These are phyloP conservation scores for Cucumis hystrix DNA, from an alignment of 306 rosid species.

Conservation along the genomic window DNA sequence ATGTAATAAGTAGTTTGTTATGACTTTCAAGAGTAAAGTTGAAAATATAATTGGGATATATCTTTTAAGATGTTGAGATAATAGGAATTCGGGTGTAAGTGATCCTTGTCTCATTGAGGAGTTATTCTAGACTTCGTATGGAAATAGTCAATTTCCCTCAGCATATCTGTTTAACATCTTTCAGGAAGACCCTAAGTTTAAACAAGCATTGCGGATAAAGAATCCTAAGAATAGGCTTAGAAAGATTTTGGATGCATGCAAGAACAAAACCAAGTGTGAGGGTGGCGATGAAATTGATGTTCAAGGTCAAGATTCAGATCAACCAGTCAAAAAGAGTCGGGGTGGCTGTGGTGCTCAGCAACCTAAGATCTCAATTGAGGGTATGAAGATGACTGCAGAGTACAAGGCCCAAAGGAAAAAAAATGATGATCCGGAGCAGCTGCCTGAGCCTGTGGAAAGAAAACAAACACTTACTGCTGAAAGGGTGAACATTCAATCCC, in stretches of 20 bases:
- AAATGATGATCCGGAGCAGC: constrained; percentile 87
- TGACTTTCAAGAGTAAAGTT: not conserved
- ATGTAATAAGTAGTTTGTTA: not conserved
- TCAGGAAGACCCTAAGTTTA: constrained; percentile 85
- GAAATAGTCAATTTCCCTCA: not conserved
- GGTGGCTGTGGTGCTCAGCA: constrained; percentile 99
- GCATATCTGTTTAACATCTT: constrained; percentile 5
- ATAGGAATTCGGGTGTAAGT: not conserved
- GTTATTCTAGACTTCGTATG: not conserved
- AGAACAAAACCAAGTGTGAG: constrained; percentile 83
- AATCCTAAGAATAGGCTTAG: constrained; percentile 70
- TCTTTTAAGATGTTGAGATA: not conserved
- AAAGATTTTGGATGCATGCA: constrained; percentile 85
- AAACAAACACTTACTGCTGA: constrained; percentile 90
- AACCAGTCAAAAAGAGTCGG: constrained; percentile 67
- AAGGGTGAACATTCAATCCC: constrained; percentile 33
- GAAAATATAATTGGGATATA: not conserved
- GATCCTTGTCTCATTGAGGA: not conserved
- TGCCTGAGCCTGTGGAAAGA: constrained; percentile 97
- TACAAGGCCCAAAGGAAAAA: constrained; percentile 90
- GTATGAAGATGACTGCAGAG: constrained; percentile 86
- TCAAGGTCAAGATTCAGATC: constrained; percentile 50
- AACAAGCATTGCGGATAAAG: constrained; percentile 74
- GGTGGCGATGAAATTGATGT: constrained; percentile 94
- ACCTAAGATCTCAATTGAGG: constrained; percentile 82